Evolutionary conservation across 148 eudicot species (phyloP), one percentile per base, ranked within the genome.

Genomic region (Persicaria maculosa): DNA sequence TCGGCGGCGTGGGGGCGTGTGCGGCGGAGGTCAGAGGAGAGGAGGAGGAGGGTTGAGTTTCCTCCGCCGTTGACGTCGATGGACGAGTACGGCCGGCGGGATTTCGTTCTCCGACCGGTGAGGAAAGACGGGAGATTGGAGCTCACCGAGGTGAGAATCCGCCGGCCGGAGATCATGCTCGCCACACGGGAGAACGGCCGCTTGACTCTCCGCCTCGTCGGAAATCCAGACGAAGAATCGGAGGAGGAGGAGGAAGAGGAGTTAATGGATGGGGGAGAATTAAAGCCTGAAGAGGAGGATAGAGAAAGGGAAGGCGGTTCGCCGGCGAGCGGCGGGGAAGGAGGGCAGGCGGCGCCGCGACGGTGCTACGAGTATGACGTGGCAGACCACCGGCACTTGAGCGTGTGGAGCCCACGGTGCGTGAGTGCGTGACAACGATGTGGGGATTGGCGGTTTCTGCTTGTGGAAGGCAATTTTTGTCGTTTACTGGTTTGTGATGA

Each of bases 11-110:
- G 46, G 19, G 9, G 47, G 70, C 70, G 46, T 8, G 17, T 40
- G 47, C 4, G 12, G 53, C 45, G 61, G 74, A 72, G 64, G 45
- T 62, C 76, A 4, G 22, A 4, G 9, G 76, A 54, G 69, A 19
- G 25, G 53, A 72, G 59, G 47, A 44, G 19, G 72, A 69, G 20
- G 72, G 76, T 71, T 72, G 75, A 64, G 6, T 88, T 88, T 73
- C 96, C 96, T 2, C 92, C 92, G 22, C 92, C 88, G 43, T 78
- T 90, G 59, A 79, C 96, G 72, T 82, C 86, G 12, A 44, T 90
- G 40, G 76, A 75, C 40, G 72, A 52, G 14, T 65, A 82, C 16
- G 90, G 96, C 0, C 55, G 82, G 71, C 82, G 85, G 17, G 77
- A 40, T 76, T 86, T 88, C 45, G 72, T 55, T 77, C 73, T 90